A percentile compares a stretch with the other conserved stretches of the same genome.
Evolutionary conservation across 768 basidiomycete genomes (phyloP).

Genomic region (Mycena vulgaris): DNA sequence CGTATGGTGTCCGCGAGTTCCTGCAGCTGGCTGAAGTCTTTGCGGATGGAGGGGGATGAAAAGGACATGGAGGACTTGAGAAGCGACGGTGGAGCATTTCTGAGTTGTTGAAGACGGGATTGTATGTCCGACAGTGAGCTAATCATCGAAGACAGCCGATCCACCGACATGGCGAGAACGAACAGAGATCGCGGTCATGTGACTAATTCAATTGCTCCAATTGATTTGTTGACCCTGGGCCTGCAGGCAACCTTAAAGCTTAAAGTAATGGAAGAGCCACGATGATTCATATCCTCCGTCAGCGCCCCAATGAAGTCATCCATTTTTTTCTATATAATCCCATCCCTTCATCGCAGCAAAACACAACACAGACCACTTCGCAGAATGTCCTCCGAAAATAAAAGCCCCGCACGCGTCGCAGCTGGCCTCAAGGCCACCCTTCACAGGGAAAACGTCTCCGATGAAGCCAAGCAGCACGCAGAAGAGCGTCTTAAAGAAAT

Average conservation of each 20-base stretch:
- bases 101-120: constrained; percentile 27
- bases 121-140: constrained; percentile 30
- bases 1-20: constrained; percentile 63
- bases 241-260: background rate
- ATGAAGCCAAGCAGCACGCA: constrained; percentile 62
- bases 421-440: constrained; percentile 67
- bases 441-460: constrained; percentile 65
- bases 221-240: background rate
- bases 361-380: background rate
- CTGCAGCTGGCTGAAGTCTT: constrained; percentile 64
- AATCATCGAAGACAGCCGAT: constrained; percentile 25
- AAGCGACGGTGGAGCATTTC: constrained; percentile 29
- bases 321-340: background rate
- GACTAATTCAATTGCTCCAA: background rate
- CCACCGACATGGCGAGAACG: constrained; percentile 10
- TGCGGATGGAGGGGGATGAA: constrained; percentile 44
- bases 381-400: constrained; percentile 33
- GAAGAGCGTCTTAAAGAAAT: constrained; percentile 56
- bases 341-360: background rate
- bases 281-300: background rate
- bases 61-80: constrained; percentile 40
- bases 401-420: constrained; percentile 60
- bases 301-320: constrained; percentile 24
- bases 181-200: constrained; percentile 25
- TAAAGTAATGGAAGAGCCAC: background rate